Conservation (phyloP, 176 grass and related monocot genomes). For the Bolboschoenus planiculmis region DNA sequence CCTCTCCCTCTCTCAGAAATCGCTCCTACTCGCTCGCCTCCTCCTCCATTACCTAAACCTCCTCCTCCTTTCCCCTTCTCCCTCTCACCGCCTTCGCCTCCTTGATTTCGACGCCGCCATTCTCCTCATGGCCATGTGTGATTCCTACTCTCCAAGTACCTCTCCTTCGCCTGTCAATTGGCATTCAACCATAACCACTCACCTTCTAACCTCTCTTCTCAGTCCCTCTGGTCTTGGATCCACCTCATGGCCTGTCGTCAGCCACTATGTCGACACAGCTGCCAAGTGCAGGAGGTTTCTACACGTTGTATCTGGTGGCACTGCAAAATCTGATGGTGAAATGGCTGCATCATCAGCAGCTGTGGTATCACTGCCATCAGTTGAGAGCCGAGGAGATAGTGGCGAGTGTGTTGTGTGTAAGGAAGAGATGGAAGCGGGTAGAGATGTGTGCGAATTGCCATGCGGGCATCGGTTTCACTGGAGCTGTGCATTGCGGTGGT, state of each 20-base stretch:
- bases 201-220: slow-evolving; percentile 33
- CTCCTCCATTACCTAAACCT: slow-evolving; percentile 68
- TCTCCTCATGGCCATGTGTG: slow-evolving; percentile 84
- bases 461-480: slow-evolving; percentile 84
- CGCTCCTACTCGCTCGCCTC: slow-evolving; percentile 55
- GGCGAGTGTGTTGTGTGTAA: slow-evolving; percentile 70
- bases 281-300: slow-evolving; percentile 71
- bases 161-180: slow-evolving; percentile 35
- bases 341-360: slow-evolving; percentile 36
- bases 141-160: slow-evolving; percentile 39
- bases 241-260: slow-evolving; percentile 51
- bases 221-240: slow-evolving; percentile 56
- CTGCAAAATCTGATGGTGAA: background rate
- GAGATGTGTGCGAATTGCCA: slow-evolving; percentile 52
- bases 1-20: slow-evolving; percentile 51
- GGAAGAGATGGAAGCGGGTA: slow-evolving; percentile 50
- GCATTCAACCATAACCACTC: slow-evolving; percentile 48
- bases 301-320: slow-evolving; percentile 32
- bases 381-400: slow-evolving; percentile 22
- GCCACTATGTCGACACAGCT: slow-evolving; percentile 54
- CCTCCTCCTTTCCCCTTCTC: slow-evolving; percentile 37
- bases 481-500: slow-evolving; percentile 66
- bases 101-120: slow-evolving; percentile 68
- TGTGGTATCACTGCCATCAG: slow-evolving; percentile 35
- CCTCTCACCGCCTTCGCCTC: slow-evolving; percentile 27